Evolutionary conservation across 768 basidiomycete genomes (phyloP), one percentile per base, ranked within the genome.

Genomic region (Lentinula sp.): DNA sequence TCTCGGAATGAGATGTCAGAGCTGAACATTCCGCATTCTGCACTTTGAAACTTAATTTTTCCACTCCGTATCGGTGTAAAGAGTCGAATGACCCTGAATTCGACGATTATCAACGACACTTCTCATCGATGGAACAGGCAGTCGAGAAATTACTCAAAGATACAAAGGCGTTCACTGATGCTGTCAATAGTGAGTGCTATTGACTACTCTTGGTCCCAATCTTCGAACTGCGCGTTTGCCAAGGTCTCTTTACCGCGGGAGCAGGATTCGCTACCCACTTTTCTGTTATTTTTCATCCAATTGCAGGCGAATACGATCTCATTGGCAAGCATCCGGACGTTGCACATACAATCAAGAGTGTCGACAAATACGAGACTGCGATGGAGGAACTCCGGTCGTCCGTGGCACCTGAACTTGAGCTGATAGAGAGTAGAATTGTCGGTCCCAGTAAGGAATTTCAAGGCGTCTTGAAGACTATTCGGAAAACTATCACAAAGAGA

Each of bases 401-500:
- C 11, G 79, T 98, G 52, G 74, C 82, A 9, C 97, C 97, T 5
- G 97, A 99, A 74, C 80, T 99, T 16, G 95, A 99, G 72, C 82
- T 99, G 61, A 95, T 99, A 69, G 89, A 95, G 64, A 88, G 85
- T 63, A 80, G 95, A 64, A 84, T 99, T 59, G 74, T 88, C 42
- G 88, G 83, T 0, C 97, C 97, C 8, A 81, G 87, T 51, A 98
- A 92, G 76, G 97, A 99, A 71, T 79, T 97, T 32, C 88, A 94
- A 70, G 80, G 82, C 0, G 79, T 97, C 61, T 78, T 95, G 76
- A 98, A 96, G 78, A 74, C 81, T 64, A 92, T 98, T 67, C 78
- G 95, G 67, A 99, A 98, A 81, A 93, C 85, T 16, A 93, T 97
- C 67, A 92, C 90, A 6, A 99, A 99, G 78, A 84, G 97, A 40